phyloP scores from a whole-genome alignment of 73 alveolate genomes.

The Stentor coeruleus region DNA sequence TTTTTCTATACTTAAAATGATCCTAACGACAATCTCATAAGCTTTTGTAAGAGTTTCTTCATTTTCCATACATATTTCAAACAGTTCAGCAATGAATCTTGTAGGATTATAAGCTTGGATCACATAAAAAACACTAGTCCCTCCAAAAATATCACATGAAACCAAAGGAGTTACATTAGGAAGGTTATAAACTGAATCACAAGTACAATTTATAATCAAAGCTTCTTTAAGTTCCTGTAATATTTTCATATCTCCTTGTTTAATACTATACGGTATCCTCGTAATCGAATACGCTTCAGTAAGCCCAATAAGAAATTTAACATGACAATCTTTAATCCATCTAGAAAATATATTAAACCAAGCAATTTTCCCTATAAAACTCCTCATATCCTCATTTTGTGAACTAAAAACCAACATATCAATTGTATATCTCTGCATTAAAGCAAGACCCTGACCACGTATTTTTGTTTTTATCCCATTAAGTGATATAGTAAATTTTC shows the following conservation, averaged over 20 bases:
- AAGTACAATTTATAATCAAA: background rate
- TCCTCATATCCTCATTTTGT: too few relatives aligned
- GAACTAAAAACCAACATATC: too few relatives aligned
- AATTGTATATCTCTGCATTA: too few relatives aligned
- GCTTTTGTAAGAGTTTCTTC: background rate
- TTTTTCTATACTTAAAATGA: too few relatives aligned
- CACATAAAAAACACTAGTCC: background rate
- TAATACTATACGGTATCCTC: too few relatives aligned
- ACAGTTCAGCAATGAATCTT: background rate
- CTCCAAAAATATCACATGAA: background rate
- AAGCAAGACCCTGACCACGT: too few relatives aligned
- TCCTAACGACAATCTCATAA: background rate
- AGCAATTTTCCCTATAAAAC: too few relatives aligned
- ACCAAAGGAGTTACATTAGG: background rate
- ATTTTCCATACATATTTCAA: background rate
- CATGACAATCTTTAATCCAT: too few relatives aligned
- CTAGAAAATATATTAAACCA: too few relatives aligned
- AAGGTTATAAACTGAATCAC: background rate
- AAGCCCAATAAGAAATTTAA: too few relatives aligned
- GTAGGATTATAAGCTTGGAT: background rate
- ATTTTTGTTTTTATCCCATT: too few relatives aligned
- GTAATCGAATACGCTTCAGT: too few relatives aligned
- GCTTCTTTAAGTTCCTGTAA: background rate
- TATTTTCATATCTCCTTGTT: background rate
- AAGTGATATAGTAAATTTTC: background rate